A percentile compares a stretch with the other conserved stretches of the same genome.
These are phyloP conservation scores for Hsuehochloa calcarea DNA, from an alignment of 176 grass and related monocot genomes.

Conservation along the genomic window DNA sequence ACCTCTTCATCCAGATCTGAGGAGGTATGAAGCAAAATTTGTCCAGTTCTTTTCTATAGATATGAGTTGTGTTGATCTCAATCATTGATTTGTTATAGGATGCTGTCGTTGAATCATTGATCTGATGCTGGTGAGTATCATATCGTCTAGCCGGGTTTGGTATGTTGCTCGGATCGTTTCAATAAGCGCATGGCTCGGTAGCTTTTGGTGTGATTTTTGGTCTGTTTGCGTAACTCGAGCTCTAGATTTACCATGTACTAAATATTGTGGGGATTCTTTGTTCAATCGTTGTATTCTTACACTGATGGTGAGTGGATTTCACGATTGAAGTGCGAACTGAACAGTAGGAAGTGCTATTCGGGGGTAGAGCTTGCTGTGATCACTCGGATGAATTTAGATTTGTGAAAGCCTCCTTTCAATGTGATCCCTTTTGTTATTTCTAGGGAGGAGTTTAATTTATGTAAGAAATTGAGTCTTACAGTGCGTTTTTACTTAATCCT, in stretches of 20 bases:
- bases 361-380: not conserved
- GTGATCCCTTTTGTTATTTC: not conserved
- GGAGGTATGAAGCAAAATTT: too few relatives aligned
- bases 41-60: too few relatives aligned
- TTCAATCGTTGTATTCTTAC: not conserved
- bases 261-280: not conserved
- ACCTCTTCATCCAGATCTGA: too few relatives aligned
- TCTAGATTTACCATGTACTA: not conserved
- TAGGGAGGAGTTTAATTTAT: not conserved
- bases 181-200: not conserved
- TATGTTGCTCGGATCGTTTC: not conserved
- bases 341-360: not conserved
- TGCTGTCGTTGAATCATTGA: too few relatives aligned
- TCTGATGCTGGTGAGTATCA: too few relatives aligned
- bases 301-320: not conserved
- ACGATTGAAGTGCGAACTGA: not conserved
- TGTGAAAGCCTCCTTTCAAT: not conserved
- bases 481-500: slow-evolving; percentile 2
- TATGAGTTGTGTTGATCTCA: too few relatives aligned
- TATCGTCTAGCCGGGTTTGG: not conserved
- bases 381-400: not conserved
- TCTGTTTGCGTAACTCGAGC: not conserved
- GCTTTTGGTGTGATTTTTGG: not conserved
- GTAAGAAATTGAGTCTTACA: not conserved
- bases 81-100: too few relatives aligned